Conservation (phyloP, 495 filamentous ascomycete species). For the Daldinia caldariorum region DNA sequence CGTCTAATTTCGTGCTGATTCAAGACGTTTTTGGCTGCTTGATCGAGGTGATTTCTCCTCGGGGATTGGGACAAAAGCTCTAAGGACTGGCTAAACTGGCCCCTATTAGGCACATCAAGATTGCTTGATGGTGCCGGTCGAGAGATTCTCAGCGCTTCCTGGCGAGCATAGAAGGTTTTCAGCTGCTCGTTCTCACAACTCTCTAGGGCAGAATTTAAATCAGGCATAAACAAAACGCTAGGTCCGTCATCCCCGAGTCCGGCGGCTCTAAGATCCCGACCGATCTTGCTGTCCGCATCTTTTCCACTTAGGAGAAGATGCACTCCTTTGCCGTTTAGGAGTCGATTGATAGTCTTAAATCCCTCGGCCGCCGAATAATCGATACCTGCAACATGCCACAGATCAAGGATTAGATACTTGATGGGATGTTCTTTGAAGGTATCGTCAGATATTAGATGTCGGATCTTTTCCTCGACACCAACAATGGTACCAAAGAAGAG, state of each 20-base stretch:
- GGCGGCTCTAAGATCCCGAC: conserved; percentile 79
- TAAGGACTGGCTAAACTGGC: conserved; percentile 39
- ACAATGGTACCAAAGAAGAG: conserved; percentile 98
- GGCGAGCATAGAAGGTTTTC: conserved; percentile 77
- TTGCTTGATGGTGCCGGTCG: conserved; percentile 51
- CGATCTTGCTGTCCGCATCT: conserved; percentile 74
- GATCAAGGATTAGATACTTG: conserved; percentile 88
- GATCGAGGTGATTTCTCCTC: conserved; percentile 76
- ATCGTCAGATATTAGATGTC: conserved; percentile 81
- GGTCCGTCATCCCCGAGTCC: conserved; percentile 75
- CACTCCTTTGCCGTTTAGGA: conserved; percentile 76
- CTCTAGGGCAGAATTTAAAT: conserved; percentile 92
- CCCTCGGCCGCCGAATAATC: conserved; percentile 97
- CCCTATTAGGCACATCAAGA: conserved; percentile 64
- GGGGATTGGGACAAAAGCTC: conserved; percentile 76
- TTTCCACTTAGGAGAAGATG: conserved; percentile 84
- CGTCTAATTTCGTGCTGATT: conserved; percentile 60
- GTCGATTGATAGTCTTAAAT: conserved; percentile 88
- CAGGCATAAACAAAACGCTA: conserved; percentile 80
- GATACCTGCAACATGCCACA: conserved; percentile 87
- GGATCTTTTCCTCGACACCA: conserved; percentile 86
- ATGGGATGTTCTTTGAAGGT: conserved; percentile 80
- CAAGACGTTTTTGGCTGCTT: conserved; percentile 78
- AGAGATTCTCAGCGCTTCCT: conserved; percentile 53
- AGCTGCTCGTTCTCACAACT: conserved; percentile 95